Percentiles rank a stretch among this genome's conserved stretches.
Evolutionary conservation across 352 stramenopile species (phyloP).

Genomic region (Globisporangium heterothallicum): DNA sequence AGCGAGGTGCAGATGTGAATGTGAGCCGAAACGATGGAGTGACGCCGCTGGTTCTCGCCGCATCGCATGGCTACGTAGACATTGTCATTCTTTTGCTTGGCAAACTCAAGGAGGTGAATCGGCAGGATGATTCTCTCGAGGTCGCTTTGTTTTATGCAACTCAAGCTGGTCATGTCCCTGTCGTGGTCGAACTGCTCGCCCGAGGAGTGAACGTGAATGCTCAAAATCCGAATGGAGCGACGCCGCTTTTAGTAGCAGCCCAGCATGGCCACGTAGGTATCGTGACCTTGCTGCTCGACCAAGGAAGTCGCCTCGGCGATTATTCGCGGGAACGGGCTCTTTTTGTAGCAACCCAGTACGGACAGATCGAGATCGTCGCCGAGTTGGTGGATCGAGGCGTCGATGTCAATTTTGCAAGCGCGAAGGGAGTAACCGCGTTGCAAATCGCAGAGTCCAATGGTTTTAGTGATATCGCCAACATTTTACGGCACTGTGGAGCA

Average conservation of each 20-base stretch:
- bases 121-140: not conserved
- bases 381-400: slow-evolving; percentile 8
- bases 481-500: slow-evolving; percentile 5
- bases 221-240: not conserved
- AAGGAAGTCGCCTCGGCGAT: not conserved
- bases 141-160: slow-evolving; percentile 7
- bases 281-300: not conserved
- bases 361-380: slow-evolving; percentile 1
- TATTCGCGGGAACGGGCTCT: slow-evolving; percentile 3
- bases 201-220: not conserved
- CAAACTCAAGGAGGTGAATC: not conserved
- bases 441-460: slow-evolving; percentile 5
- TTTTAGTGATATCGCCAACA: slow-evolving; percentile 2
- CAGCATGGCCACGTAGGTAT: slow-evolving; percentile 3
- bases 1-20: slow-evolving; percentile 1
- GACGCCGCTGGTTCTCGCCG: slow-evolving; percentile 2
- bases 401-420: slow-evolving; percentile 1
- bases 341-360: slow-evolving; percentile 1
- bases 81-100: not conserved
- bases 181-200: slow-evolving; percentile 1
- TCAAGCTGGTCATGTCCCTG: slow-evolving; percentile 1
- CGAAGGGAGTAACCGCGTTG: slow-evolving; percentile 1
- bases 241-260: slow-evolving; percentile 1
- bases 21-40: slow-evolving; percentile 4
- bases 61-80: slow-evolving; percentile 7